A percentile compares a stretch with the other conserved stretches of the same genome.
These are phyloP conservation scores for Gilbertella persicaria DNA, from an alignment of 371 early-diverging fungal genomes.

Conservation along the genomic window DNA sequence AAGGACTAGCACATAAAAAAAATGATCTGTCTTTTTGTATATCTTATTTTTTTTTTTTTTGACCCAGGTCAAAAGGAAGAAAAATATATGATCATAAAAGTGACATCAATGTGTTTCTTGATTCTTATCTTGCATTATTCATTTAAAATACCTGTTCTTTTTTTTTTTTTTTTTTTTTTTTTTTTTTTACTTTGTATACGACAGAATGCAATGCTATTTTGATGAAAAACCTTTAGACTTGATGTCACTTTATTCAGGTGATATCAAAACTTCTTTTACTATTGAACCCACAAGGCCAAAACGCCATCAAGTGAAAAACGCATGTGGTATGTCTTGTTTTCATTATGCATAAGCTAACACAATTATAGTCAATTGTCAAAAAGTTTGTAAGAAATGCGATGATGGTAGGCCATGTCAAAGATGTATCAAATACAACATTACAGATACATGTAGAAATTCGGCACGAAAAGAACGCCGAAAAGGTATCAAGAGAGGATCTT, in stretches of 20 bases:
- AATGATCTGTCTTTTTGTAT: no score
- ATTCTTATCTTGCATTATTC: no score
- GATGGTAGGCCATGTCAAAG: slow-evolving; percentile 76
- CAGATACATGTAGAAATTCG: slow-evolving; percentile 69
- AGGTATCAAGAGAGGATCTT: slow-evolving; percentile 75
- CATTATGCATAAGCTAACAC: background rate
- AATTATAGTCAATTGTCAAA: slow-evolving; percentile 70
- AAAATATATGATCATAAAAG: no score
- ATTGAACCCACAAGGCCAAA: slow-evolving; percentile 14
- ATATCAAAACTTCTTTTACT: background rate
- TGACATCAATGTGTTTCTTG: no score
- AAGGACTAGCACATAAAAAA: no score
- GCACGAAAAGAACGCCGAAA: slow-evolving; percentile 74
- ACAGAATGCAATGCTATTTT: no score
- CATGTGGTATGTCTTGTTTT: slow-evolving; percentile 17
- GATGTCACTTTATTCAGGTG: background rate
- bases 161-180: no score
- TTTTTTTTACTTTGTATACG: no score
- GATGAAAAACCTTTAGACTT: no score
- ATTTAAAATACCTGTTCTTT: no score
- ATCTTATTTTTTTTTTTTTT: no score
- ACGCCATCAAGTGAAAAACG: slow-evolving; percentile 45
- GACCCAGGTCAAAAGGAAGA: no score
- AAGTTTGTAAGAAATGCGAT: slow-evolving; percentile 87
- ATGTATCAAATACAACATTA: slow-evolving; percentile 68